Conservation (phyloP, 2,329 filamentous ascomycete species). For the Hawksworthiomyces lignivorus region DNA sequence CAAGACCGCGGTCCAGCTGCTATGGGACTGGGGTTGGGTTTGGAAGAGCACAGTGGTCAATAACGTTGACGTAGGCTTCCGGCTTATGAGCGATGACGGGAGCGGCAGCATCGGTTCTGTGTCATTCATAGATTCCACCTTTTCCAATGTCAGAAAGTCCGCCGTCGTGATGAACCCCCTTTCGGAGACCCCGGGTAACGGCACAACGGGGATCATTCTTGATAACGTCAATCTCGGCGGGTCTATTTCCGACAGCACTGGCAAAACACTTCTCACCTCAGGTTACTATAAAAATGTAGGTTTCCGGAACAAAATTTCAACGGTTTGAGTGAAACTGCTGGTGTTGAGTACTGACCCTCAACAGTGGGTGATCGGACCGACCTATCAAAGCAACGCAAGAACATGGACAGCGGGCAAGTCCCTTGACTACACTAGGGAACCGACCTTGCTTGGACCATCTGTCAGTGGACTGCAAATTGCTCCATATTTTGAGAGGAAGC, state of each 20-base stretch:
- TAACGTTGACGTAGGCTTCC: constrained; percentile 3
- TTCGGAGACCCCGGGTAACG: not conserved
- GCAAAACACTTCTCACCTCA: no score
- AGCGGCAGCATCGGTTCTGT: not conserved
- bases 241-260: no score
- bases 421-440: not conserved
- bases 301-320: no score
- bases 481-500: constrained; percentile 6
- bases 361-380: no score
- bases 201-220: not conserved
- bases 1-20: constrained; percentile 3
- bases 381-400: no score
- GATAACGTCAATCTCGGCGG: not conserved
- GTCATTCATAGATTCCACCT: not conserved
- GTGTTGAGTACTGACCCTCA: no score
- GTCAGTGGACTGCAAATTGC: not conserved
- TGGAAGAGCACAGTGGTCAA: constrained; percentile 6
- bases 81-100: not conserved
- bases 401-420: no score
- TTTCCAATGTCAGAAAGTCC: not conserved
- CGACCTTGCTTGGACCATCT: not conserved
- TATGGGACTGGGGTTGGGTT: constrained; percentile 13
- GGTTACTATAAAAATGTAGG: no score
- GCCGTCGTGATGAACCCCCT: not conserved
- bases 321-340: no score